Percentiles rank a stretch among this genome's conserved stretches.
These are phyloP conservation scores for Ceratocystis eucalypticola DNA, from an alignment of 2,329 filamentous ascomycete genomes.

Conservation along the genomic window DNA sequence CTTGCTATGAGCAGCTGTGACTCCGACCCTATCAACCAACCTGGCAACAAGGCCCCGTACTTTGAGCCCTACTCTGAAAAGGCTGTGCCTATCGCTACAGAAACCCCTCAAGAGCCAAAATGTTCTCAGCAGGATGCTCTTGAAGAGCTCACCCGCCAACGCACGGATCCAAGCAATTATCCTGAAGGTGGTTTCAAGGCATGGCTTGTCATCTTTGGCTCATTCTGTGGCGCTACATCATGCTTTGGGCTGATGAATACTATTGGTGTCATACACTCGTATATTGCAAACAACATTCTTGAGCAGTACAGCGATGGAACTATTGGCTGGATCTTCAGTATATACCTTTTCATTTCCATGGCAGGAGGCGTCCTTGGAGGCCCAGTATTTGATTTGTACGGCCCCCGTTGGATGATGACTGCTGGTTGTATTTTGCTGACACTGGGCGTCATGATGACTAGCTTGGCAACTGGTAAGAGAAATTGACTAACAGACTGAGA, in stretches of 20 bases:
- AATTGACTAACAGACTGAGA: not conserved
- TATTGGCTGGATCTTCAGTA: constrained; percentile 76
- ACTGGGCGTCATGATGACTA: constrained; percentile 51
- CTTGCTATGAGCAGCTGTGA: constrained; percentile 15
- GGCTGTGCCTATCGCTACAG: not conserved
- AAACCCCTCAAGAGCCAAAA: not conserved
- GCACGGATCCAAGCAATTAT: constrained; percentile 16
- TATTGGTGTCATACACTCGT: constrained; percentile 65
- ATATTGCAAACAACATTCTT: constrained; percentile 60
- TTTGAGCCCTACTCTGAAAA: constrained; percentile 11
- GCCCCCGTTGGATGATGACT: constrained; percentile 53
- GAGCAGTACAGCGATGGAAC: constrained; percentile 49
- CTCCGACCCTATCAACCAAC: constrained; percentile 11
- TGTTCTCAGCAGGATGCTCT: constrained; percentile 8
- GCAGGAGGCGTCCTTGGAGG: constrained; percentile 73
- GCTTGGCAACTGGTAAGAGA: constrained; percentile 44
- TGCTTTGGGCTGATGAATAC: constrained; percentile 62
- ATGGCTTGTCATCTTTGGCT: constrained; percentile 67
- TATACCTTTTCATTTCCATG: constrained; percentile 70
- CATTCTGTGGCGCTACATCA: constrained; percentile 56
- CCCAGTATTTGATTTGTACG: constrained; percentile 65
- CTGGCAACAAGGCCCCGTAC: constrained; percentile 9
- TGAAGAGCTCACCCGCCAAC: constrained; percentile 16
- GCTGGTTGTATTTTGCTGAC: constrained; percentile 49
- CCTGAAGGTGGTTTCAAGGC: constrained; percentile 54